Evolutionary conservation across 495 filamentous ascomycete genomes (phyloP).

Genomic region (Diplogelasinospora grovesii): DNA sequence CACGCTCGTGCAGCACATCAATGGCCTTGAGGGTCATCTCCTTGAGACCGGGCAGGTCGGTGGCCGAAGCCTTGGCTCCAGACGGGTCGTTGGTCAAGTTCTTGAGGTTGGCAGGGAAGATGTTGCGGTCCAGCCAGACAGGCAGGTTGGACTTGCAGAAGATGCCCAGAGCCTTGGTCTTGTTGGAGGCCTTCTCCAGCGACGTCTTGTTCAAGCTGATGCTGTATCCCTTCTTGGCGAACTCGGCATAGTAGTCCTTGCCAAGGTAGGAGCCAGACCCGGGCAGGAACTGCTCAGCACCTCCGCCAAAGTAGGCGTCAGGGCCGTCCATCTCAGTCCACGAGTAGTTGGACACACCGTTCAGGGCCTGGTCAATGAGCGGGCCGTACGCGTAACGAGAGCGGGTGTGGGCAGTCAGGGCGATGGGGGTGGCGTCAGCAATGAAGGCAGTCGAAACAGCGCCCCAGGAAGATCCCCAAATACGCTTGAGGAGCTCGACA

Average conservation of each 20-base stretch:
- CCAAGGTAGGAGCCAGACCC: conserved; percentile 46
- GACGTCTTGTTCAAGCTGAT: conserved; percentile 61
- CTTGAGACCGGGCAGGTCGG: conserved; percentile 64
- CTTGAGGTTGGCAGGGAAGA: conserved; percentile 56
- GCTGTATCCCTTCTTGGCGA: conserved; percentile 57
- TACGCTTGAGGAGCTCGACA: conserved; percentile 59
- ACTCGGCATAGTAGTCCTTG: conserved; percentile 62
- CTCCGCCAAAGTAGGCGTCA: conserved; percentile 67
- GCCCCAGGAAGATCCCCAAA: conserved; percentile 46
- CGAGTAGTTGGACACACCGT: conserved; percentile 55
- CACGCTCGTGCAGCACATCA: conserved; percentile 58
- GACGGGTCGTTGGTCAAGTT: conserved; percentile 56
- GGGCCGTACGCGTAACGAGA: conserved; percentile 54
- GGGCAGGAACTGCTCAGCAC: conserved; percentile 64
- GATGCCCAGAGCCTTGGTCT: conserved; percentile 56
- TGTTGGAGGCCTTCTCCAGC: conserved; percentile 43
- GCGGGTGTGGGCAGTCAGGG: conserved; percentile 58
- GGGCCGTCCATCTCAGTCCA: conserved; percentile 62
- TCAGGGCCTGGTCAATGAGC: conserved; percentile 54
- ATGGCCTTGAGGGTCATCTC: conserved; percentile 79
- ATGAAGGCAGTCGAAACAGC: conserved; percentile 62
- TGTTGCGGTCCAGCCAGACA: conserved; percentile 67
- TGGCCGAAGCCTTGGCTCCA: conserved; percentile 49
- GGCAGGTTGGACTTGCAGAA: conserved; percentile 61
- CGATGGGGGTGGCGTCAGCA: conserved; percentile 67